Base-by-base conservation (phyloP, 352 stramenopile species). In the Globisporangium spiculum region DNA sequence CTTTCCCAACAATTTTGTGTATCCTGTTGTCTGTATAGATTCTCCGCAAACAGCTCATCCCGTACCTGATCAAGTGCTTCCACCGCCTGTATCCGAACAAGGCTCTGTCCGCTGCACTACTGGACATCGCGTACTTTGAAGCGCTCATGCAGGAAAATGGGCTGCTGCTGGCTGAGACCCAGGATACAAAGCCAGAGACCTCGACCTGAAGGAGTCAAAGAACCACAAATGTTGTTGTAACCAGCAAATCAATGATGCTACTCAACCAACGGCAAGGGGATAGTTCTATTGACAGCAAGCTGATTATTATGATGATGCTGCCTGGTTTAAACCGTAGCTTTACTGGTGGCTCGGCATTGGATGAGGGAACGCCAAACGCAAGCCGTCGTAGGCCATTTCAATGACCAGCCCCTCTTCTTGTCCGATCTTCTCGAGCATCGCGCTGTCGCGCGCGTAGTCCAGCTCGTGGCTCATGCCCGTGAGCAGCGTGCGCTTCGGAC, bases 381-480 rank as follows among this genome's bases (percentile, higher is more conserved):
- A 60, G 22, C 90, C 90, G 53, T 97, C 90, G 69, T 90, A 95
- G 18, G 87, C 85, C 84, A 97, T 94, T 61, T 94, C 72, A 44
- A 97, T 79, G 53, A 75, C 64, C 16, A 97, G 65, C 14, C 86
- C 84, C 56, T 94, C 84, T 0, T 77, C 67, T 0, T 77, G 58
- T 6, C 76, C 77, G 55, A 93, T 73, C 32, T 84, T 69, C 8
- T 58, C 61, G 27, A 97, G 63, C 50, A 75, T 69, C 9, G 70
- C 57, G 63, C 76, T 86, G 61, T 89, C 76, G 53, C 66, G 74
- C 12, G 75, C 62, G 68, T 93, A 95, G 69, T 97, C 87, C 58
- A 96, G 92, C 20, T 91, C 76, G 63, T 97, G 90, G 63, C 85
- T 90, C 85, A 97, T 96, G 38, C 90, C 90, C 16, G 88, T 93